Evolutionary conservation across 257 asterid genomes (phyloP), one percentile per base, ranked within the genome.

Genomic region (Solanum chiquidenum): DNA sequence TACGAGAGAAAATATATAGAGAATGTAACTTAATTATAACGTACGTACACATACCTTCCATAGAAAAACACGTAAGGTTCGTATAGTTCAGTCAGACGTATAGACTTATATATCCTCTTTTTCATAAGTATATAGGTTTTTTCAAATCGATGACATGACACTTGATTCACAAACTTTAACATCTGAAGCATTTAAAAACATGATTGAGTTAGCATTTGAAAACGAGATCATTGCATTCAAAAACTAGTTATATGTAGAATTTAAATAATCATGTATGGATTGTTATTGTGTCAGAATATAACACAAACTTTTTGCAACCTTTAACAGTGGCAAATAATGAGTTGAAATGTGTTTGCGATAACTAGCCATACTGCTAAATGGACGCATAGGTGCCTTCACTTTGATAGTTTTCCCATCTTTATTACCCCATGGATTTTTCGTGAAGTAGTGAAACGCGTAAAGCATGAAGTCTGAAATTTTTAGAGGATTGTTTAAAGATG

Each of bases 401-500:
- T 6, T 89, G 52, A 91, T 87, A 64, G 87, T 87, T 8, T 89
- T 90, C 31, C 98, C 95, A 16, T 5, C 34, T 21, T 12, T 38
- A 14, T 88, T 90, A 7, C 83, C 40, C 72, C 94, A 35, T 25
- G 98, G 95, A 42, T 88, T 88, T 40, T 89, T 31, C 2, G 49
- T 55, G 33, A 94, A 89, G 58, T 92, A 94, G 3, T 87, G 88
- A 74, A 66, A 83, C 1, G 2, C 86, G 76, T 46, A 2, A 90
- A 33, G 72, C 86, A 64, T 58, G 58, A 90, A 2, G 2, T 91
- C 90, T 2, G 38, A 89, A 71, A 23, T 87, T 75, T 73, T 93
- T 3, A 93, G 25, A 11, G 94, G 94, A 75, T 93, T 93, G 29
- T 90, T 85, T n/a, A 77, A 72, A 23, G 96, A 93, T 0, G 96